These are phyloP conservation scores for Globisporangium rhizosaccharum DNA, from an alignment of 352 stramenopile species.

Conservation along the genomic window DNA sequence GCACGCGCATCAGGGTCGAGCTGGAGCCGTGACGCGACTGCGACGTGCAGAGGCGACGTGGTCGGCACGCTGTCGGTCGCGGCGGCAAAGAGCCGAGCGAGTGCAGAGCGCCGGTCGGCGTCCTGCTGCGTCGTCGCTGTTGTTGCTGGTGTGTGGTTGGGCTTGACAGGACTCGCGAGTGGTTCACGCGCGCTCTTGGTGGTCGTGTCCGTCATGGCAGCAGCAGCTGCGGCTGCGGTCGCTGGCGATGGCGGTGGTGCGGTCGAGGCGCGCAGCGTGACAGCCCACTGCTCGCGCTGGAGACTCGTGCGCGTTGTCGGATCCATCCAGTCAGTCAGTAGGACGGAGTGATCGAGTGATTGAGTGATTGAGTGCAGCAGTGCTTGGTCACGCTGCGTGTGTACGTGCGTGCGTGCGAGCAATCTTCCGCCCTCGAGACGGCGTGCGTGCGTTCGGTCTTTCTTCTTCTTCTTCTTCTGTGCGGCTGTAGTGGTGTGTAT, in stretches of 20 bases:
- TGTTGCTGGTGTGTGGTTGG: neutral
- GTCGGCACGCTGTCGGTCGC: neutral
- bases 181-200: too few species aligned
- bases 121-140: neutral
- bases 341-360: too few species aligned
- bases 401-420: neutral
- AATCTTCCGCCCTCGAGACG: neutral
- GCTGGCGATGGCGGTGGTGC: neutral
- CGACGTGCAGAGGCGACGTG: neutral
- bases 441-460: neutral
- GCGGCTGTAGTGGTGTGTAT: neutral
- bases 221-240: neutral
- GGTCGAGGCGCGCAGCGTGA: neutral
- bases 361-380: neutral
- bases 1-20: slow-evolving; percentile 4
- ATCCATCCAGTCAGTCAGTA: neutral
- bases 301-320: neutral
- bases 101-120: neutral
- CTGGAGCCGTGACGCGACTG: slow-evolving; percentile 1
- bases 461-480: neutral
- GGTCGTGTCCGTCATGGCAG: neutral
- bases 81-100: slow-evolving; percentile 1
- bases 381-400: neutral
- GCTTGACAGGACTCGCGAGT: neutral
- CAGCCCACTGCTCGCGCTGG: neutral